Conservation (phyloP, 2,329 filamentous ascomycete genomes). For the Malbranchea zuffiana region DNA sequence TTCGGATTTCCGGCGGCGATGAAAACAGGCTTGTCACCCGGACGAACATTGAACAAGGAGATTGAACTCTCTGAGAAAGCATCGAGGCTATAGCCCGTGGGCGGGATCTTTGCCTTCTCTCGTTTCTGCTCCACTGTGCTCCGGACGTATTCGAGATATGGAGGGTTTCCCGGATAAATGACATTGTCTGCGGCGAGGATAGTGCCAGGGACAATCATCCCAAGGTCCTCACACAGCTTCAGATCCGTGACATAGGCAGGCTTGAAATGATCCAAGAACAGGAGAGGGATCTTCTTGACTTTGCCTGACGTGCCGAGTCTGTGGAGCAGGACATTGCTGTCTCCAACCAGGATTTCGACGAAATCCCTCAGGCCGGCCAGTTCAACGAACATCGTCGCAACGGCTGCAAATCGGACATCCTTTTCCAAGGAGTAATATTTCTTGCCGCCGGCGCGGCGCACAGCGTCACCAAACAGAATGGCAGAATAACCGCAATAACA, state of each 20-base stretch:
- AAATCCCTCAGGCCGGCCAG: slow-evolving; percentile 61
- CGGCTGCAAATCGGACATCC: slow-evolving; percentile 61
- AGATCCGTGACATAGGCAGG: slow-evolving; percentile 63
- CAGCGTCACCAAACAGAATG: slow-evolving; percentile 59
- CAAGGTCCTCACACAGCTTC: slow-evolving; percentile 63
- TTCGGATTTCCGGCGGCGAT: slow-evolving; percentile 47
- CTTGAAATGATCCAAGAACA: slow-evolving; percentile 76
- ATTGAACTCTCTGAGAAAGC: slow-evolving; percentile 18
- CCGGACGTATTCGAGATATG: slow-evolving; percentile 53
- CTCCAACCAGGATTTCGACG: slow-evolving; percentile 59
- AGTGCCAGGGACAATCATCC: slow-evolving; percentile 49
- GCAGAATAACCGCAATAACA: slow-evolving; percentile 75
- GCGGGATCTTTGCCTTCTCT: slow-evolving; percentile 26
- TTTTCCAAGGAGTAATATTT: slow-evolving; percentile 62
- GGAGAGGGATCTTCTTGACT: slow-evolving; percentile 53
- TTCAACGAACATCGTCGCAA: slow-evolving; percentile 58
- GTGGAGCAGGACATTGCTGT: slow-evolving; percentile 54
- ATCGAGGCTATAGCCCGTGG: slow-evolving; percentile 14
- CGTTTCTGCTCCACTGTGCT: slow-evolving; percentile 54
- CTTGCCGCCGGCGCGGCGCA: slow-evolving; percentile 52
- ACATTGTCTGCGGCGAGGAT: slow-evolving; percentile 38
- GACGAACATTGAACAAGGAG: slow-evolving; percentile 19
- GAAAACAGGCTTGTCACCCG: slow-evolving; percentile 19
- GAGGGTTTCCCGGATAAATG: slow-evolving; percentile 34
- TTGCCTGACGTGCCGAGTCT: slow-evolving; percentile 45